Base-by-base conservation (phyloP, 257 asterid species). In the Asclepias syriaca region DNA sequence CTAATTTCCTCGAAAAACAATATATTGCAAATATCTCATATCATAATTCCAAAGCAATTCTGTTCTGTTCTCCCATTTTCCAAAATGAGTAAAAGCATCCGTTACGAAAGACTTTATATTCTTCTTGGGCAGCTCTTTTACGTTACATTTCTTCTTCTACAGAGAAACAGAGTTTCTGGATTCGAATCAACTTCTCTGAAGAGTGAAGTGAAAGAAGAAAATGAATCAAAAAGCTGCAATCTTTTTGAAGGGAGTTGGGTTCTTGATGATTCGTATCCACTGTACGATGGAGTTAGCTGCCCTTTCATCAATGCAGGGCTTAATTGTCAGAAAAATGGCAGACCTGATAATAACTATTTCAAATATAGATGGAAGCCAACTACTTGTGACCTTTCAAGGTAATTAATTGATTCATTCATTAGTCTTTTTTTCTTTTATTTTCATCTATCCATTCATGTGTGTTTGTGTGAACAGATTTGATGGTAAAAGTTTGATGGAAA, bases 171-270 rank as follows among this genome's bases (percentile, higher is more conserved):
- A 12, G 71, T 21, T 55, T 29, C 39, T 21, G 61, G 64, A 14
- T 13, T 14, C 69, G 51, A 9, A 4, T 37, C 48, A 46, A 46
- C n/a, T 32, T 39, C 22, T 40, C 58, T 37, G 39, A 18, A 10
- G 1, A 18, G 10, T 21, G 59, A 74, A 16, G 67, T 19, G 10
- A 6, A 6, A 21, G 13, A 19, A 32, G 69, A 75, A 45, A 57
- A 69, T 29, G 59, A 66, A 57, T 51, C 58, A 59, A n/a, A 66
- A 29, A 60, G 75, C 48, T 90, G 96, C 70, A 68, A 88, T 78
- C 39, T 86, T 2, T 90, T 78, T 60, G 24, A 77, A 27, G 96
- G 96, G 65, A 88, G 87, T n/a, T 90, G 96, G 95, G 74, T 85
- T 81, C 66, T 34, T 21, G 96, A 88, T 78, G 50, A 77, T 48